Evolutionary conservation across 2,329 filamentous ascomycete genomes (phyloP).

Genomic region (Colletotrichum noveboracense): DNA sequence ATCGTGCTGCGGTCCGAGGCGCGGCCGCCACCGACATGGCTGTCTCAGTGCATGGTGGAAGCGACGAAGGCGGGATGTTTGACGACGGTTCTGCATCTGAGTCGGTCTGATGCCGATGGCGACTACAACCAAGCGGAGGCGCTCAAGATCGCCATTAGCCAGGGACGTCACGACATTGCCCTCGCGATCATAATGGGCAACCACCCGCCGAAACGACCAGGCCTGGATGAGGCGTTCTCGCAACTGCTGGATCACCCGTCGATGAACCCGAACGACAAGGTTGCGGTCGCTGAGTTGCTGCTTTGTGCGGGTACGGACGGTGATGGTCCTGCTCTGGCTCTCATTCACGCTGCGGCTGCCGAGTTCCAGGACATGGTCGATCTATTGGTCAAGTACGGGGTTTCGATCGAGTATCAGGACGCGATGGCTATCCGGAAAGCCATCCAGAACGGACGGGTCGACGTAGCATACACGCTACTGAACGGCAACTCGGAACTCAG

Average conservation of each 20-base stretch:
- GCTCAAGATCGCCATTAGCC: constrained; percentile 52
- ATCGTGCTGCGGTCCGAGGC: constrained; percentile 56
- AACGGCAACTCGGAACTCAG: constrained; percentile 47
- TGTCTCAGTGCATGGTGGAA: constrained; percentile 58
- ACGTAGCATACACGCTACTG: constrained; percentile 53
- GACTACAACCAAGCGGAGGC: constrained; percentile 57
- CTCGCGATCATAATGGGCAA: constrained; percentile 60
- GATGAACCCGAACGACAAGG: constrained; percentile 53
- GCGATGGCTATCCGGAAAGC: constrained; percentile 54
- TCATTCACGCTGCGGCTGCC: constrained; percentile 52
- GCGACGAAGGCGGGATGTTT: constrained; percentile 55
- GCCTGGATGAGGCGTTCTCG: constrained; percentile 56
- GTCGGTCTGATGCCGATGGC: constrained; percentile 57
- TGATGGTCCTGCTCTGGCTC: constrained; percentile 50
- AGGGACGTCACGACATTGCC: constrained; percentile 57
- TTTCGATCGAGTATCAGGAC: constrained; percentile 59
- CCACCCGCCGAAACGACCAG: constrained; percentile 52
- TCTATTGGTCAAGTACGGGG: constrained; percentile 58
- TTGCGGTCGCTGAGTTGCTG: constrained; percentile 59
- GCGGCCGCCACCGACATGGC: constrained; percentile 43
- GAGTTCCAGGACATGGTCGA: constrained; percentile 60
- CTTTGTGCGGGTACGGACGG: constrained; percentile 64
- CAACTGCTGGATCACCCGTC: constrained; percentile 50
- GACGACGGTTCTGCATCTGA: constrained; percentile 55
- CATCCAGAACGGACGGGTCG: constrained; percentile 49